Base-by-base conservation (phyloP, 306 rosid species). In the Astragalus glycyphyllos region DNA sequence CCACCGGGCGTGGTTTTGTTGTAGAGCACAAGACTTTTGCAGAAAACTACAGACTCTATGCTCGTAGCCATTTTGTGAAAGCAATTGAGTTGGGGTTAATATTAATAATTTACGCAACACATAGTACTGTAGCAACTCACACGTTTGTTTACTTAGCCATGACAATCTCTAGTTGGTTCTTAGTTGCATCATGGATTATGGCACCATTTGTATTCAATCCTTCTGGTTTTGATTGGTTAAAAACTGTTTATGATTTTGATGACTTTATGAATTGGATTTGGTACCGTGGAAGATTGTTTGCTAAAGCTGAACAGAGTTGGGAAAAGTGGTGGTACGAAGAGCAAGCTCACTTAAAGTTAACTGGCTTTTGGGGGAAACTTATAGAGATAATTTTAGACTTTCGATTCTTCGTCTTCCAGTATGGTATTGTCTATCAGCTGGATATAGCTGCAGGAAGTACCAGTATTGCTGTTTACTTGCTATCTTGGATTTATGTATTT, bases 321-420 rank as follows among this genome's bases (percentile, higher is more conserved):
- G 96, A 89, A 79, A 87, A 84, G 72, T 92, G 98, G 98, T 92
- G 98, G 96, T 86, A 87, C 12, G 98, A 92, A 75, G 96, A 89
- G 75, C 96, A 89, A 76, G 96, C 88, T 77, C 98, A 92, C 79
- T 77, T 92, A 26, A 86, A 65, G 82, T 60, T 72, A 23, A 92
- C 95, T 29, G 98, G 98, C 14, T 7, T 80, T 12, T 83, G 90
- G 96, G 98, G 95, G 49, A 87, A 87, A 85, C 11, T 92, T 65
- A n/a, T 81, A 68, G 96, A 92, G 84, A 75, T 90, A 45, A 46
- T 92, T 73, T 66, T 92, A 68, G 96, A 89, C 79, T 86, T 92
- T 8, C 86, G 98, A 16, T 92, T 92, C 82, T 92, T 92, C 81
- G 26, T 86, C 58, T 92, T 92, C 78, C 98, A 92, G 56, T 92